These are phyloP conservation scores for Fragilaria radians DNA, from an alignment of 108 stramenopile species.

Conservation along the genomic window DNA sequence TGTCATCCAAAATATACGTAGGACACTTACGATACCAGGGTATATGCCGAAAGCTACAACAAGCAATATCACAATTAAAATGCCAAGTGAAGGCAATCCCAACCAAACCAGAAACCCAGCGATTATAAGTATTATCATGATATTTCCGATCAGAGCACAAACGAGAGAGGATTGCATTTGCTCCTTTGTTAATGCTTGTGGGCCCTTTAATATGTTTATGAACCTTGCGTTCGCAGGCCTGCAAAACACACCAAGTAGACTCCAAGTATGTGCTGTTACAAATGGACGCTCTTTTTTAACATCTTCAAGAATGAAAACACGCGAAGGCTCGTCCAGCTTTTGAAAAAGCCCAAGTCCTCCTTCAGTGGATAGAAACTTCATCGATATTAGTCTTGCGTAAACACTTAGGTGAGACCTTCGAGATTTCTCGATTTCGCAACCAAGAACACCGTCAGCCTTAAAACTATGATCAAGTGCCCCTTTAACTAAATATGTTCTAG, in stretches of 20 bases:
- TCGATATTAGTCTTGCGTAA: not conserved
- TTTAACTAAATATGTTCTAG: not conserved
- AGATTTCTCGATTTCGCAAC: not conserved
- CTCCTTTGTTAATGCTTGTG: constrained; percentile 19
- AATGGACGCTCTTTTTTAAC: constrained; percentile 11
- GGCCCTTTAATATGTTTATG: constrained; percentile 33
- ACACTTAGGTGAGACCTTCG: not conserved
- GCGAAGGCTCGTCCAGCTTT: not conserved
- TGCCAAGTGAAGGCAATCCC: not conserved
- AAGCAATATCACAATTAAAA: not conserved
- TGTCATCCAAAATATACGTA: not conserved
- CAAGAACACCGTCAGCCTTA: not conserved
- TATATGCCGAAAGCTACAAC: not conserved
- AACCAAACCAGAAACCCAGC: not conserved
- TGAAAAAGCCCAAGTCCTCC: not conserved
- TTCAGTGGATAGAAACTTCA: not conserved
- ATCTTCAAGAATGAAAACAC: not conserved
- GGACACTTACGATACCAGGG: not conserved
- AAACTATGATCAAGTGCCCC: too few species aligned
- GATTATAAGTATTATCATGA: constrained; percentile 9
- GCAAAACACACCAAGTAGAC: constrained; percentile 36
- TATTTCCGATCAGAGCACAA: constrained; percentile 31
- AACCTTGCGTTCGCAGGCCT: constrained; percentile 20
- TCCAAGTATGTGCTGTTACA: constrained; percentile 39
- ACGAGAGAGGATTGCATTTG: constrained; percentile 21